Percentiles rank a stretch among this genome's conserved stretches.
Evolutionary conservation across 805 yeast species (phyloP).

Genomic region (Pichia phayaonensis): DNA sequence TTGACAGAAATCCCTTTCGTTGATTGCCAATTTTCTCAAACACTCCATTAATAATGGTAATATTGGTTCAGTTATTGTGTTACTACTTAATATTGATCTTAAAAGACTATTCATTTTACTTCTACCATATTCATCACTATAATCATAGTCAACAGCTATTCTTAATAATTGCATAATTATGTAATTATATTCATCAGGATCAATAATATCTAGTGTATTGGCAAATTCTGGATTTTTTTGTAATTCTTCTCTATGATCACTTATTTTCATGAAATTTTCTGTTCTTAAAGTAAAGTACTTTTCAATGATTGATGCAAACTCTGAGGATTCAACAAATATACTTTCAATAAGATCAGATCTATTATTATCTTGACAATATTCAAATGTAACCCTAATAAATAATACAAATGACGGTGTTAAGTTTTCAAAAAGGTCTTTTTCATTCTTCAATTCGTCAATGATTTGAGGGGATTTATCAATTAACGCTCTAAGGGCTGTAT

Average conservation of each 20-base stretch:
- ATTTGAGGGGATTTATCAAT: conserved; percentile 57
- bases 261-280: conserved; percentile 20
- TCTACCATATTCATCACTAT: conserved; percentile 85
- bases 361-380: conserved; percentile 51
- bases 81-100: conserved; percentile 52
- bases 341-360: conserved; percentile 51
- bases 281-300: conserved; percentile 47
- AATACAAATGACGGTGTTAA: conserved; percentile 72
- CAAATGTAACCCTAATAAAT: conserved; percentile 58
- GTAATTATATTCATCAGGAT: conserved; percentile 57
- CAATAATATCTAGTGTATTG: conserved; percentile 29
- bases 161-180: conserved; percentile 65
- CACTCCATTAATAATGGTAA: conserved; percentile 55
- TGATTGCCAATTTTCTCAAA: conserved; percentile 61
- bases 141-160: conserved; percentile 68
- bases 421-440: conserved; percentile 59
- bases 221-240: conserved; percentile 13
- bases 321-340: conserved; percentile 73
- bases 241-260: conserved; percentile 16
- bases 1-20: conserved; percentile 76
- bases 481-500: conserved; percentile 53
- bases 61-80: conserved; percentile 45
- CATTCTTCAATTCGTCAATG: conserved; percentile 50
- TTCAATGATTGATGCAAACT: conserved; percentile 51
- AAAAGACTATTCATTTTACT: conserved; percentile 59